Evolutionary conservation across 1,139 yeast genomes (phyloP).

Genomic region (Hyphopichia fennica): DNA sequence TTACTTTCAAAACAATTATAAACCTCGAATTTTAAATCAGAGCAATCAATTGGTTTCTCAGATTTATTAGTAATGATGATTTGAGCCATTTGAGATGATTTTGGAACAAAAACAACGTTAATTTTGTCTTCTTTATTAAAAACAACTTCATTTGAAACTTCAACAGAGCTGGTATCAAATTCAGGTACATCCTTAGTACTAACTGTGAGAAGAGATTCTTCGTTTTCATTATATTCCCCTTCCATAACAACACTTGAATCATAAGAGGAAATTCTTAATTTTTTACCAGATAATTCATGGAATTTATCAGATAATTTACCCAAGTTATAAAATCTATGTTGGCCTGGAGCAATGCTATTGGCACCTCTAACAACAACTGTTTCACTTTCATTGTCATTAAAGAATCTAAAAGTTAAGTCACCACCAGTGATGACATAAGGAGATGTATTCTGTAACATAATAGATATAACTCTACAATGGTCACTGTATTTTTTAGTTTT

Average conservation of each 20-base stretch:
- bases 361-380: constrained; percentile 27
- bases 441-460: constrained; percentile 29
- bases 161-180: constrained; percentile 3
- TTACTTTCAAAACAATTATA: constrained; percentile 30
- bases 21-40: constrained; percentile 30
- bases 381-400: constrained; percentile 13
- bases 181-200: constrained; percentile 2
- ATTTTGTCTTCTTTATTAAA: constrained; percentile 11
- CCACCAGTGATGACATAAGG: constrained; percentile 27
- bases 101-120: constrained; percentile 28
- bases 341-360: constrained; percentile 26
- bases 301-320: constrained; percentile 16
- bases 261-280: constrained; percentile 19
- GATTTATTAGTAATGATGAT: constrained; percentile 33
- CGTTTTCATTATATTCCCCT: constrained; percentile 19
- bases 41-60: constrained; percentile 25
- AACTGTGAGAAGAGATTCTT: constrained; percentile 4
- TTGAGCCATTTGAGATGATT: constrained; percentile 33
- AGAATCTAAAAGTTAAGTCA: constrained; percentile 27
- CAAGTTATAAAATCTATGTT: constrained; percentile 31
- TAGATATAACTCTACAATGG: constrained; percentile 24
- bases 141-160: neutral
- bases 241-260: constrained; percentile 20
- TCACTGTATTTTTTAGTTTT: constrained; percentile 19
- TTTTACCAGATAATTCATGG: constrained; percentile 15